Evolutionary conservation across 306 rosid genomes (phyloP).

Genomic region (Acacia melanoxylon): DNA sequence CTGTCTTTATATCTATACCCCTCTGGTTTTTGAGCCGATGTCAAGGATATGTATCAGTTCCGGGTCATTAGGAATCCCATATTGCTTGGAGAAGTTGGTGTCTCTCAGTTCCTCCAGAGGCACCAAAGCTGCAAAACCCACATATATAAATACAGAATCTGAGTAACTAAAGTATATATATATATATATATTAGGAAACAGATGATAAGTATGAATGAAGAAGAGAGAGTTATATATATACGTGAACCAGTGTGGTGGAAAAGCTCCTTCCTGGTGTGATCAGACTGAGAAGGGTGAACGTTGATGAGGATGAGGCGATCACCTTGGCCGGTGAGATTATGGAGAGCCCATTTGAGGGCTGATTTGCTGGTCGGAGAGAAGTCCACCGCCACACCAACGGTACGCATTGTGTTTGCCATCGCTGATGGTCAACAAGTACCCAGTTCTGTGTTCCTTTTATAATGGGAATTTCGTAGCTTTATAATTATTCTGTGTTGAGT

Average conservation of each 20-base stretch:
- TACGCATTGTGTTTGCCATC: constrained; percentile 40
- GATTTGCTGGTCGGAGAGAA: constrained; percentile 68
- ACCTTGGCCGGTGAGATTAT: constrained; percentile 47
- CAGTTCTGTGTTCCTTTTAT: background rate
- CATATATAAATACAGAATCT: background rate
- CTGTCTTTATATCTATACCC: constrained; percentile 32
- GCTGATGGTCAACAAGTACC: background rate
- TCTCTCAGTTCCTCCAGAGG: constrained; percentile 74
- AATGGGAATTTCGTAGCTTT: background rate
- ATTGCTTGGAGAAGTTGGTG: constrained; percentile 60
- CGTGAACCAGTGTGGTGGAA: constrained; percentile 66
- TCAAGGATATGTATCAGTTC: constrained; percentile 61
- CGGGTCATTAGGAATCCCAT: constrained; percentile 66
- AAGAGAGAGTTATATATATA: background rate
- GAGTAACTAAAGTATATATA: background rate
- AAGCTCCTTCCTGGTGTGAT: constrained; percentile 64
- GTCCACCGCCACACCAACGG: constrained; percentile 69
- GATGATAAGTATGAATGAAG: background rate
- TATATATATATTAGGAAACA: background rate
- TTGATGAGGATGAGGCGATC: constrained; percentile 63
- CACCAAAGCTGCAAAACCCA: constrained; percentile 58
- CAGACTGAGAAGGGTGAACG: constrained; percentile 58
- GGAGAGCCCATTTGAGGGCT: constrained; percentile 68
- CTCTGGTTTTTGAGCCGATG: constrained; percentile 48
- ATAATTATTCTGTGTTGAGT: background rate